Evolutionary conservation across 192 early-diverging fungal genomes (phyloP).

Genomic region (Rhizophagus prolifer): DNA sequence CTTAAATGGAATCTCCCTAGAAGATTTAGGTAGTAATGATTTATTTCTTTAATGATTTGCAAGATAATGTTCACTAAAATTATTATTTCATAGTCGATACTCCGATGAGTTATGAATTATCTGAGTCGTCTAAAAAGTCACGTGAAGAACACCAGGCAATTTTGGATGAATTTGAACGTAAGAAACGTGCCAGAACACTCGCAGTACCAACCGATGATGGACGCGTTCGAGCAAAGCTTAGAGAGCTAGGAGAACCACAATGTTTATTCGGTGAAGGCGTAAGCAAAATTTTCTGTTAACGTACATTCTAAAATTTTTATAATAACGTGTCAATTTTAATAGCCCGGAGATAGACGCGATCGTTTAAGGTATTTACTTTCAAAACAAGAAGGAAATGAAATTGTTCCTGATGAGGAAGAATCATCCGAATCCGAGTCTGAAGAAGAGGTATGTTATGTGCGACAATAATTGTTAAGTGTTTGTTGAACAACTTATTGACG

Average conservation of each 20-base stretch:
- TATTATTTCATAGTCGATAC: slow-evolving; percentile 23
- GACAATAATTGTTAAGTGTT: neutral
- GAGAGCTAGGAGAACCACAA: slow-evolving; percentile 81
- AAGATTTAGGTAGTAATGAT: slow-evolving; percentile 41
- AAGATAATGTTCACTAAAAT: neutral
- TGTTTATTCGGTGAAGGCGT: slow-evolving; percentile 95
- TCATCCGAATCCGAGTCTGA: slow-evolving; percentile 53
- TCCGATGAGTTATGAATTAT: slow-evolving; percentile 41
- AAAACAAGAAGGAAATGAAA: slow-evolving; percentile 43
- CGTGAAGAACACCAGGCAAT: slow-evolving; percentile 53
- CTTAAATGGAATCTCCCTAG: slow-evolving; percentile 39
- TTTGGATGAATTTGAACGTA: slow-evolving; percentile 73
- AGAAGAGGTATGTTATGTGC: slow-evolving; percentile 46
- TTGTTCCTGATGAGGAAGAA: slow-evolving; percentile 49
- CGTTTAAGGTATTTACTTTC: slow-evolving; percentile 50
- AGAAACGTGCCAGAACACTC: slow-evolving; percentile 70
- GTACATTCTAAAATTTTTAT: neutral
- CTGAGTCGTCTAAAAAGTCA: slow-evolving; percentile 47
- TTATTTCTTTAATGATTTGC: neutral
- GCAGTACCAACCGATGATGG: slow-evolving; percentile 92
- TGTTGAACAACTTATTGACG: slow-evolving; percentile 24
- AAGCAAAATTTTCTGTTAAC: slow-evolving; percentile 29
- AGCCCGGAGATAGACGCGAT: slow-evolving; percentile 28
- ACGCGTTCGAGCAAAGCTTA: slow-evolving; percentile 68
- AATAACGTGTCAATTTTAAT: neutral